Evolutionary conservation across 805 yeast species (phyloP).

Genomic region (Limtongia smithiae): DNA sequence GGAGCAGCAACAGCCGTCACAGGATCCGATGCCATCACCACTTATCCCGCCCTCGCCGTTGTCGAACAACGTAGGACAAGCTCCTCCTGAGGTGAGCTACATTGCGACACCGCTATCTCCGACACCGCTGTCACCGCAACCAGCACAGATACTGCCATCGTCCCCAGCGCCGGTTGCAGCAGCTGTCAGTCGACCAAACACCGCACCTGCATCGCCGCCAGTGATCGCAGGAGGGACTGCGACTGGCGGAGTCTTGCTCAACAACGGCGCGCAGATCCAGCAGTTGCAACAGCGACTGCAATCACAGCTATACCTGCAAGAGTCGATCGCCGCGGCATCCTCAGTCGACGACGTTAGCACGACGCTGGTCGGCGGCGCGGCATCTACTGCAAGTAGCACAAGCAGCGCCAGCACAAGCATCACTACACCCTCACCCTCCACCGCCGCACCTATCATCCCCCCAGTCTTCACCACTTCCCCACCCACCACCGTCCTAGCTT

Average conservation of each 20-base stretch:
- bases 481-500: too few relatives aligned
- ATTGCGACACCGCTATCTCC: conserved; percentile 24
- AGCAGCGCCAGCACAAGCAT: too few relatives aligned
- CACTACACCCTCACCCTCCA: too few relatives aligned
- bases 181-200: not conserved
- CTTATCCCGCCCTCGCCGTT: conserved; percentile 22
- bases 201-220: not conserved
- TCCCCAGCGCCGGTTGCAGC: not conserved
- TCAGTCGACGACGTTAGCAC: too few relatives aligned
- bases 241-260: too few relatives aligned
- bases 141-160: not conserved
- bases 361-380: too few relatives aligned
- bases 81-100: conserved; percentile 17
- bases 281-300: conserved; percentile 12
- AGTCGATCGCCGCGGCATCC: not conserved
- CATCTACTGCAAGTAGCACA: too few relatives aligned
- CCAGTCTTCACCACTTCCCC: too few relatives aligned
- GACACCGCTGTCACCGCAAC: conserved; percentile 8
- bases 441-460: too few relatives aligned
- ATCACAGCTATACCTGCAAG: conserved; percentile 14
- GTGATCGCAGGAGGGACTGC: too few relatives aligned
- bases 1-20: too few relatives aligned
- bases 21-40: too few relatives aligned
- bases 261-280: not conserved
- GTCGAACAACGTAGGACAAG: not conserved